Evolutionary conservation across 768 basidiomycete genomes (phyloP), one percentile per base, ranked within the genome.

Genomic region (Xanthoconium purpureum): DNA sequence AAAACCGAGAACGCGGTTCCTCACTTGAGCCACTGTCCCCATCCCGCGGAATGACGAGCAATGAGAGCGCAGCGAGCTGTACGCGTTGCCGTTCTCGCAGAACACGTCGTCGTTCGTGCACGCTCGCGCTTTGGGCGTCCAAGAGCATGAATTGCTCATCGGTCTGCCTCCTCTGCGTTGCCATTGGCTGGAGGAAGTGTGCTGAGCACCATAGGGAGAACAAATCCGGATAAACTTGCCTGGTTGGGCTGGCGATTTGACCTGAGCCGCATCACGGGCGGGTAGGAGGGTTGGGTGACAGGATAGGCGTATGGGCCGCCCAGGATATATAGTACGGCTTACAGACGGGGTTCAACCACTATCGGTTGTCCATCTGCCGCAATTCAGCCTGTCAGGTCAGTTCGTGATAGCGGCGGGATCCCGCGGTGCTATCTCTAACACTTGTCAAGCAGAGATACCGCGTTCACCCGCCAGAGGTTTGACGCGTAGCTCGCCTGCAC

Each of bases 1-100:
- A 66, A 33, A 66, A 66, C 8, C 65, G 63, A 30, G 65, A 66
- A 8, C 56, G 57, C 35, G 65, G 66, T 24, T 65, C 60, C 28
- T 62, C 62, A 14, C 46, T 56, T 1, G 59, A 35, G 15, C 18
- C 24, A 6, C 8, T 4, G 2, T 39, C 52, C 5, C 30, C 47
- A 15, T 36, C 53, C n/a, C n/a, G 46, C 32, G 14, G 28, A n/a
- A 57, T 40, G 20, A 62, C 20, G 52, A 62, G 51, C 18, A 45
- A 6, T 17, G 64, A 28, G 7, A 55, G 52, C 11, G 18, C 30
- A 3, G 18, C 38, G 24, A 40, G 45, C 3, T 44, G 55, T 11
- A 35, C 15, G 18, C 52, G 51, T 29, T 46, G 57, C 51, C 47
- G 54, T 40, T 55, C 20, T 50, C 64, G 64, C 8, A 66, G 39